Evolutionary conservation across 2,329 filamentous ascomycete species (phyloP).

Genomic region (Penicillium sp.): DNA sequence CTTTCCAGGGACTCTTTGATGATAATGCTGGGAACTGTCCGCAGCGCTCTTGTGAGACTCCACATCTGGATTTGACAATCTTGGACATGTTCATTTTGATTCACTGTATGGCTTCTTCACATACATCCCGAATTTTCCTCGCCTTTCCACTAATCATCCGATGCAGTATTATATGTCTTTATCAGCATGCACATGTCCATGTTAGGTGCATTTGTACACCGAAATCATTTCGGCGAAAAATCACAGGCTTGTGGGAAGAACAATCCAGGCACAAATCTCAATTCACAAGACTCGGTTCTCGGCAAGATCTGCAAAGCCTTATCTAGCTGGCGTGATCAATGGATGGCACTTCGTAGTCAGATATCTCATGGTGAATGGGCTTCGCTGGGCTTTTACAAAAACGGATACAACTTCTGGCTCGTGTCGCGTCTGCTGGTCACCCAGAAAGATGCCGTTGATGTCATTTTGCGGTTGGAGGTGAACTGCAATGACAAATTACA

Average conservation of each 20-base stretch:
- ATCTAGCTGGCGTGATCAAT: slow-evolving; percentile 40
- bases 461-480: slow-evolving; percentile 46
- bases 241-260: background rate
- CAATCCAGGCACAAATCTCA: slow-evolving; percentile 2
- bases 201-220: slow-evolving; percentile 30
- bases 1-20: slow-evolving; percentile 43
- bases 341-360: slow-evolving; percentile 34
- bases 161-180: slow-evolving; percentile 19
- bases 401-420: slow-evolving; percentile 46
- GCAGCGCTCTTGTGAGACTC: slow-evolving; percentile 5
- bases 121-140: no score
- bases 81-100: slow-evolving; percentile 47
- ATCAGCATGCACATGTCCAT: slow-evolving; percentile 44
- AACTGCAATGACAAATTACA: slow-evolving; percentile 46
- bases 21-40: slow-evolving; percentile 2
- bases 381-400: slow-evolving; percentile 45
- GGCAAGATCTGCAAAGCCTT: slow-evolving; percentile 36
- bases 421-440: slow-evolving; percentile 44
- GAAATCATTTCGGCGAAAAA: slow-evolving; percentile 6
- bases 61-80: slow-evolving; percentile 31
- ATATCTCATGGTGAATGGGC: slow-evolving; percentile 39
- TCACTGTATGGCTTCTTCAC: slow-evolving; percentile 32
- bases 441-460: slow-evolving; percentile 44
- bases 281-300: slow-evolving; percentile 33
- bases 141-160: no score